phyloP scores from a whole-genome alignment of 1,284 basidiomycete species.

The Ganoderma sp. region DNA sequence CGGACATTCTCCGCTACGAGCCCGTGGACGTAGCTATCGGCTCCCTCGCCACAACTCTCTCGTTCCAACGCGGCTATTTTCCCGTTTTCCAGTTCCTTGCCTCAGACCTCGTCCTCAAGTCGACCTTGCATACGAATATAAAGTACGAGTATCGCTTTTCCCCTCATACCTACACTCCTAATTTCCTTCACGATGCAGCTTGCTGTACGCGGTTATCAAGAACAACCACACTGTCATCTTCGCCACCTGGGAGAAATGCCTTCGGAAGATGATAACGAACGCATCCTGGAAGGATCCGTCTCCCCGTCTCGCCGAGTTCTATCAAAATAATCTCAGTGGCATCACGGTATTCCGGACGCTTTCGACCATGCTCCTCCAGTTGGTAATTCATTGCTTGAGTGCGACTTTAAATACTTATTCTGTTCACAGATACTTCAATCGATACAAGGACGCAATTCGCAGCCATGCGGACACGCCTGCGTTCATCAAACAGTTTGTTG shows the following conservation, averaged over 20 bases:
- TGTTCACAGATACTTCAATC: slow-evolving; percentile 55
- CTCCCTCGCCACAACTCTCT: slow-evolving; percentile 48
- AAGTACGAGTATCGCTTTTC: slow-evolving; percentile 50
- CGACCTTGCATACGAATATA: slow-evolving; percentile 56
- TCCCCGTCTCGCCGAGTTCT: slow-evolving; percentile 28
- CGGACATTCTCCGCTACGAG: slow-evolving; percentile 55
- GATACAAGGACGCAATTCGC: slow-evolving; percentile 61
- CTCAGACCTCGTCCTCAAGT: slow-evolving; percentile 67
- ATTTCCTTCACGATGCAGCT: slow-evolving; percentile 42
- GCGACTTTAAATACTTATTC: not conserved
- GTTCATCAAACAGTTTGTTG: slow-evolving; percentile 49
- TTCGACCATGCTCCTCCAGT: slow-evolving; percentile 60
- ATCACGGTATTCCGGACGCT: slow-evolving; percentile 53
- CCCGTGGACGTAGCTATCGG: slow-evolving; percentile 43
- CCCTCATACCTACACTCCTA: not conserved
- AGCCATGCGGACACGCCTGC: slow-evolving; percentile 49
- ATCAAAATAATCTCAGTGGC: slow-evolving; percentile 41
- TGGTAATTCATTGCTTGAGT: not conserved
- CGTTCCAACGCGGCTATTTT: slow-evolving; percentile 66
- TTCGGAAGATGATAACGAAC: slow-evolving; percentile 47
- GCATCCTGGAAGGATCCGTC: slow-evolving; percentile 44
- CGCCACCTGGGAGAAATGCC: slow-evolving; percentile 47
- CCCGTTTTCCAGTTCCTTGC: slow-evolving; percentile 69
- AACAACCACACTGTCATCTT: slow-evolving; percentile 48
- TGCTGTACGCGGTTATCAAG: slow-evolving; percentile 59